Conservation (phyloP, 805 yeast species). For the Schwanniomyces yamadae region DNA sequence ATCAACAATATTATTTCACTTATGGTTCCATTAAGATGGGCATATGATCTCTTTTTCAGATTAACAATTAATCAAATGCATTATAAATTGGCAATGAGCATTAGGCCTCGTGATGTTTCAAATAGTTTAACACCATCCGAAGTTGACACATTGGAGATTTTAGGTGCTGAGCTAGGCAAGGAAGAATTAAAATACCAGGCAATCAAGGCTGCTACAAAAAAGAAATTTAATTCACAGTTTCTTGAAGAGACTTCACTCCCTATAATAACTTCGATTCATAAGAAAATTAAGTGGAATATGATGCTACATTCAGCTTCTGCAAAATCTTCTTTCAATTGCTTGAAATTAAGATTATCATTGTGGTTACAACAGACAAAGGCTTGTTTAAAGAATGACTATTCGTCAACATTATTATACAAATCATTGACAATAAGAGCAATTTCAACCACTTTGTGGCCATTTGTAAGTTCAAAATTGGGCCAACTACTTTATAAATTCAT, state of each 20-base stretch:
- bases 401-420: conserved; percentile 19
- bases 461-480: conserved; percentile 34
- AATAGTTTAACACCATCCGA: conserved; percentile 23
- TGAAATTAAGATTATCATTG: conserved; percentile 10
- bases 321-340: conserved; percentile 7
- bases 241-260: conserved; percentile 1
- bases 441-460: conserved; percentile 43
- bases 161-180: conserved; percentile 11
- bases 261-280: conserved; percentile 1
- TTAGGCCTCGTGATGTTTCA: conserved; percentile 34
- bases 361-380: conserved; percentile 28
- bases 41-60: conserved; percentile 33
- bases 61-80: conserved; percentile 32
- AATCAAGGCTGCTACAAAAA: conserved; percentile 1
- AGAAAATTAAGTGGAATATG: conserved; percentile 4
- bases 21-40: conserved; percentile 36
- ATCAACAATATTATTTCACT: conserved; percentile 31
- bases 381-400: conserved; percentile 35
- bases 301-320: background rate
- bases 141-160: conserved; percentile 22
- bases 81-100: conserved; percentile 26
- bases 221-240: conserved; percentile 5
- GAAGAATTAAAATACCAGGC: conserved; percentile 9
- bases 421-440: conserved; percentile 26
- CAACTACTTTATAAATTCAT: conserved; percentile 14